A percentile compares a stretch with the other conserved stretches of the same genome.
phyloP scores from a whole-genome alignment of 805 yeast genomes.

The Saccharomycopsis lassenensis region DNA sequence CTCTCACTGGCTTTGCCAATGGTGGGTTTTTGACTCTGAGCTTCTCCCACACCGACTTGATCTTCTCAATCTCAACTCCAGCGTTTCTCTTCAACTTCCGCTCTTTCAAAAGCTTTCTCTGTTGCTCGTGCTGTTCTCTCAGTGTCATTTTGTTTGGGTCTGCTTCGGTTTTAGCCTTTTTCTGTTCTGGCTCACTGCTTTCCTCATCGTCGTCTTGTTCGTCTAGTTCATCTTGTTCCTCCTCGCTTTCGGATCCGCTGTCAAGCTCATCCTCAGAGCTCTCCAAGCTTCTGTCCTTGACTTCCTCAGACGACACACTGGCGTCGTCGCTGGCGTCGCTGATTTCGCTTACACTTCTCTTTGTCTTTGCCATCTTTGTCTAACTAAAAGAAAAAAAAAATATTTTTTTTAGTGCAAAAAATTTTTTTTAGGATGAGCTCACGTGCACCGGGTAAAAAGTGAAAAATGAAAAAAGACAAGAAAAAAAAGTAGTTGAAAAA shows the following conservation, averaged over 20 bases:
- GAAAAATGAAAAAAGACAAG: too few relatives aligned
- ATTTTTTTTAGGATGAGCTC: too few relatives aligned
- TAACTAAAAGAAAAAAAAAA: too few relatives aligned
- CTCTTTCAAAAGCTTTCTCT: conserved; percentile 63
- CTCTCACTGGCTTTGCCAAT: conserved; percentile 64
- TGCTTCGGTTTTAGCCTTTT: conserved; percentile 23
- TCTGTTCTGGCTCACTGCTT: conserved; percentile 23
- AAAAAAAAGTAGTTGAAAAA: too few relatives aligned
- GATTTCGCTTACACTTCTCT: too few relatives aligned
- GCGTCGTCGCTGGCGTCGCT: too few relatives aligned
- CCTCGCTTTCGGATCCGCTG: conserved; percentile 20
- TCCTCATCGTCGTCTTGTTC: conserved; percentile 24
- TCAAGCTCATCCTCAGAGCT: conserved; percentile 25
- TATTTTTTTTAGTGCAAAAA: too few relatives aligned
- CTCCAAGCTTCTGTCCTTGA: too few relatives aligned
- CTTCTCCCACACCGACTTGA: conserved; percentile 85
- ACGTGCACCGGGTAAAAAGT: too few relatives aligned
- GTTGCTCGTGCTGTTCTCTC: conserved; percentile 70
- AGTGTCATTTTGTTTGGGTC: conserved; percentile 35
- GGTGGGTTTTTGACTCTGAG: conserved; percentile 79
- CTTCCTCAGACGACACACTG: conserved; percentile 19
- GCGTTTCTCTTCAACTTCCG: conserved; percentile 80
- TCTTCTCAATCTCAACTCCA: conserved; percentile 76
- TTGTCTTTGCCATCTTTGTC: too few relatives aligned
- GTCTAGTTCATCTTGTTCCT: conserved; percentile 24